Evolutionary conservation across 2,329 filamentous ascomycete genomes (phyloP), one percentile per base, ranked within the genome.

Genomic region (Fusarium torreyae): DNA sequence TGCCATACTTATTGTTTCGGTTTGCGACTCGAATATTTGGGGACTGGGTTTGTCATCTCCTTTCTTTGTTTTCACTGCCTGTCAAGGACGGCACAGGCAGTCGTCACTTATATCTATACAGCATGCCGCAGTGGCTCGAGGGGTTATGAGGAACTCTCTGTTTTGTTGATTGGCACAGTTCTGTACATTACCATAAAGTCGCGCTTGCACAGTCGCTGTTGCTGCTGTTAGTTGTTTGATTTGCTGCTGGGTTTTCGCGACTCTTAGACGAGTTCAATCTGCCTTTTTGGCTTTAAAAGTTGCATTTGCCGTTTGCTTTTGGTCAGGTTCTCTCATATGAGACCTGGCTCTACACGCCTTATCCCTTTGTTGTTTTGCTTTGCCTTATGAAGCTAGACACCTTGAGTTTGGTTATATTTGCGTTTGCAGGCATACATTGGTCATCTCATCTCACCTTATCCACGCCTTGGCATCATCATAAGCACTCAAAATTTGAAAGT

Each of bases 131-230:
- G 69, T 73, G 75, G 75, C 73, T 70, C 69, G 69, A 74, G 71
- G 80, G 80, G 80, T 81, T 80, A 79, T 75, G 76, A 80, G 72
- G 73, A 74, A 75, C 74, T 75, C 74, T 75, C 71, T 73, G 64
- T 68, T 70, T 73, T 74, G 70, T 75, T 76, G 69, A 71, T 76
- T 76, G 75, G 70, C 77, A 79, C 79, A 81, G 79, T 82, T 80
- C 81, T 87, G 85, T 87, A 87, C 83, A 87, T 86, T 87, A 87
- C 81, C 78, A 80, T 83, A 75, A 78, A 82, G 81, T 81, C 78
- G 79, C 81, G 75, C 52, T 55, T 64, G 62, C 75, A 77, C 80
- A 79, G 73, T 81, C 80, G 82, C 81, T 82, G 83, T 56, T 68
- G 67, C 75, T 75, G 70, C 75, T 76, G 73, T 75, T 72, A 75